phyloP scores from a whole-genome alignment of 2,329 filamentous ascomycete genomes.

The Apiospora marii region DNA sequence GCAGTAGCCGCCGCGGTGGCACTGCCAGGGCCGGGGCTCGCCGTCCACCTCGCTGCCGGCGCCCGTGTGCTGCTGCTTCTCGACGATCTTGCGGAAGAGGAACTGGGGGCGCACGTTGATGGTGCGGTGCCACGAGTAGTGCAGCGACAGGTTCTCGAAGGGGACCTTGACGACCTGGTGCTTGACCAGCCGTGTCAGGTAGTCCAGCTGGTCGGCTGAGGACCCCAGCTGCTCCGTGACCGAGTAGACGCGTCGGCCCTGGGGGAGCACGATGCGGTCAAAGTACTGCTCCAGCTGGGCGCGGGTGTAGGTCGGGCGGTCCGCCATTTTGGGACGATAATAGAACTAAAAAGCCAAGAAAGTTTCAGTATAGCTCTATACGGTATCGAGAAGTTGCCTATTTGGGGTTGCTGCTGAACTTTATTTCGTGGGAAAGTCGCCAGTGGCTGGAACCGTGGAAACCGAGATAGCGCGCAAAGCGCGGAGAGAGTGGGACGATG shows the following conservation, averaged over 20 bases:
- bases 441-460: neutral
- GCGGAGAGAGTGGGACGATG: neutral
- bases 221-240: conserved; percentile 23
- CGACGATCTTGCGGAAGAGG: conserved; percentile 50
- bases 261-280: conserved; percentile 34
- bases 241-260: conserved; percentile 26
- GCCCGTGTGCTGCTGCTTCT: neutral
- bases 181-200: conserved; percentile 32
- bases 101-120: conserved; percentile 46
- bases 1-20: conserved; percentile 54
- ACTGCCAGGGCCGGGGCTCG: conserved; percentile 4
- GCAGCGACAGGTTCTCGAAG: conserved; percentile 55
- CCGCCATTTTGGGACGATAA: conserved; percentile 29
- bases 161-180: conserved; percentile 52
- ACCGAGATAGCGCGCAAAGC: neutral
- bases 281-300: conserved; percentile 34
- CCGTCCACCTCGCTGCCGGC: neutral
- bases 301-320: conserved; percentile 31
- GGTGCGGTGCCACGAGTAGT: conserved; percentile 47
- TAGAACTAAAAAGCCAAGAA: neutral
- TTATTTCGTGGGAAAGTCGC: neutral
- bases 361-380: neutral
- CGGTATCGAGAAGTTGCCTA: neutral
- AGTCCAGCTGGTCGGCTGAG: conserved; percentile 24
- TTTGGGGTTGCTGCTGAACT: neutral